Evolutionary conservation across 2,329 filamentous ascomycete genomes (phyloP), one percentile per base, ranked within the genome.

Genomic region (Claviceps sp.): DNA sequence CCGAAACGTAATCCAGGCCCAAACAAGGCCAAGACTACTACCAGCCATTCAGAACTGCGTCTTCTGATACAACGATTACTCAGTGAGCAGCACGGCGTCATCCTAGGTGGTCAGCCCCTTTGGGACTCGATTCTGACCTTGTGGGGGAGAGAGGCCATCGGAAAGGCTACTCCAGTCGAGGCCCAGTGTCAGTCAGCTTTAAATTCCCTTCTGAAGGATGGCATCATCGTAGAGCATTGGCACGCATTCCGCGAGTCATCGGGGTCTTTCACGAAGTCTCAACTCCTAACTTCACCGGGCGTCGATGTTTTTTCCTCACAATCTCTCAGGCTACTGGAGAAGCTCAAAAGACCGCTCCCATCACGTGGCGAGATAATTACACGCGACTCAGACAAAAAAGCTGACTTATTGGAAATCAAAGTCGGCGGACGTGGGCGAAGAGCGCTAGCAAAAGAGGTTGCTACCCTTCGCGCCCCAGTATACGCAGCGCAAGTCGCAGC

Each of bases 91-190:
- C 60, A 64, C 1, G 76, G 76, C 0, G 72, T 74, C 1, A 74
- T 80, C 45, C 74, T 78, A 1, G 73, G 74, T 16, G 74, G 74
- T 24, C 68, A 70, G 42, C 65, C 73, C 3, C 61, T 80, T 4
- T 77, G 74, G 65, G 70, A 73, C 52, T 72, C 72, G 1, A 59
- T 77, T 4, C 65, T 69, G 14, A 65, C 66, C 10, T 61, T 72
- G 7, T 81, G 76, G 70, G 60, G 65, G 10, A 63, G 64, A n/a
- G 61, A 63, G 7, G 74, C 73, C 44, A 58, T 62, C 1, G 63
- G 62, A 38, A 64, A 73, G 42, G 61, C 66, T 4, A 65, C 69
- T 24, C 77, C 71, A 2, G 67, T 64, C 34, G 65, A 65, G 43
- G 68, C 68, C 52, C 64, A 66, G 41, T 70, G 62, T 51, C 66